Evolutionary conservation across 306 rosid genomes (phyloP), one percentile per base, ranked within the genome.

Genomic region (Pyrus bretschneideri): DNA sequence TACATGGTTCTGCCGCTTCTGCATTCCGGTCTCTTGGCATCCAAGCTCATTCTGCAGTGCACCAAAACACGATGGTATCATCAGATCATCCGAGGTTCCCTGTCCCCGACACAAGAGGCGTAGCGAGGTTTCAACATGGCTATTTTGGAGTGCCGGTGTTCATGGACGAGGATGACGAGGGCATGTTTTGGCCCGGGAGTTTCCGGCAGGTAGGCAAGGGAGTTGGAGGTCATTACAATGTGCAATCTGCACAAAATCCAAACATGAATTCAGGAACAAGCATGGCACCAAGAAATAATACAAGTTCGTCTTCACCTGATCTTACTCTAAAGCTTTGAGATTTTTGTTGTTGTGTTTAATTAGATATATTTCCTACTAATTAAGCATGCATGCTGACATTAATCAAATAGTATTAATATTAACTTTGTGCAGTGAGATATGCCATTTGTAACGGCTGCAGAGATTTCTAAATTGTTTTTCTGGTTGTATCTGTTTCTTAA

Each of bases 181-280:
- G 87, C 42, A 18, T 83, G 33, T 85, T 88, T 79, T 93, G 98
- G 98, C 98, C 98, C 0, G 98, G 98, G 45, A 91, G 98, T 74
- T 93, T 89, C 78, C 83, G 98, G 40, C 93, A 80, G 80, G 84
- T 82, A 51, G 87, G 83, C n/a, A 84, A 76, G 21, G 72, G 82
- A 70, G 71, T 52, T 45, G 65, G 86, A 31, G 82, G 79, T 58
- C 70, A 62, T 64, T 11, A 7, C n/a, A 88, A 42, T 58, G 55
- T 67, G 70, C 85, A 78, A 64, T 52, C 63, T 40, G 74, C 69
- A 44, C 87, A 81, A 57, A 72, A 11, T 79, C 44, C 88, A 35
- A 82, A 69, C 29, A 40, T 81, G 71, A 85, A 75, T 76, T 51
- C 78, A 29, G 84, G 62, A 22, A 64, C 83, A 71, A 65, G 67